phyloP scores from a whole-genome alignment of 441 rosid species.

The Kokia cookei region DNA sequence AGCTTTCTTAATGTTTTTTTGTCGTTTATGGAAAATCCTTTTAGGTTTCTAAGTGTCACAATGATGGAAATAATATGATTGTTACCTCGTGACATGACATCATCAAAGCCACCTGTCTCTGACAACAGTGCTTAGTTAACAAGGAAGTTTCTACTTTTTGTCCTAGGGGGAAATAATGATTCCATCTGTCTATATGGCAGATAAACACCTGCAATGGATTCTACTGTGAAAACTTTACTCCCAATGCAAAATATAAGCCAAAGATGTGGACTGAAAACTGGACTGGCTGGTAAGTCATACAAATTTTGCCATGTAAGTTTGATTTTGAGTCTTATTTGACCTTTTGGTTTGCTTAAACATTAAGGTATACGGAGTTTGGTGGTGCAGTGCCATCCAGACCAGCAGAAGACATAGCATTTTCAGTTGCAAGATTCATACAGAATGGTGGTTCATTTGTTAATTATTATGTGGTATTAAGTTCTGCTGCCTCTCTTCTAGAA shows the following conservation, averaged over 20 bases:
- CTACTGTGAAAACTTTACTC: constrained; percentile 53
- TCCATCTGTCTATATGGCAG: constrained; percentile 14
- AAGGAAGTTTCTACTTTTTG: neutral
- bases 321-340: neutral
- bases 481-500: neutral
- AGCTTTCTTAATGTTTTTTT: neutral
- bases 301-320: neutral
- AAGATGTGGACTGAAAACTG: constrained; percentile 72
- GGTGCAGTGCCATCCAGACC: constrained; percentile 48
- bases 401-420: constrained; percentile 47
- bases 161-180: neutral
- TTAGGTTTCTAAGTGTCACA: neutral
- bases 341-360: neutral
- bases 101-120: neutral
- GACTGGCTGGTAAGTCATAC: constrained; percentile 53
- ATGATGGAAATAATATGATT: neutral
- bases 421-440: constrained; percentile 50
- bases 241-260: constrained; percentile 38
- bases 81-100: neutral
- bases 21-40: neutral
- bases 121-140: neutral
- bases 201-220: constrained; percentile 64
- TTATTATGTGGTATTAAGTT: constrained; percentile 50
- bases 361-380: constrained; percentile 49
- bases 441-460: constrained; percentile 51